Evolutionary conservation across 208 protist species (phyloP), one percentile per base, ranked within the genome.

Genomic region (Acanthamoeba lenticulata): DNA sequence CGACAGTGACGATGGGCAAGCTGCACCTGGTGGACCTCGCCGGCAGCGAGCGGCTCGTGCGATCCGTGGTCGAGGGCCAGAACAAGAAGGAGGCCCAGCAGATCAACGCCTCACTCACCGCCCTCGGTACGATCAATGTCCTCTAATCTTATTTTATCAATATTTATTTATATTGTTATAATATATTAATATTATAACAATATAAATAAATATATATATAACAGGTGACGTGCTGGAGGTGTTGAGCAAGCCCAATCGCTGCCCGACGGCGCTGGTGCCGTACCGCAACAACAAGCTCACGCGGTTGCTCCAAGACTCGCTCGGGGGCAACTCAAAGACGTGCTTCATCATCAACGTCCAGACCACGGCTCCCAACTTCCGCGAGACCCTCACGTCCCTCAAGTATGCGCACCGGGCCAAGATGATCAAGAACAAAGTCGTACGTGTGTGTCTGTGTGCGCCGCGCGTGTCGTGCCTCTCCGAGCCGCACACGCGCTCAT

Each of bases 251-350:
- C 74, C 81, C 0, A 96, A 96, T 74, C 49, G 55, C 27, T 7
- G 24, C 19, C 34, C 67, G 29, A 52, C 69, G 13, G 91, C 62
- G 65, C 97, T 98, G 92, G 95, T 98, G 27, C 97, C 98, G 2
- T 98, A 98, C 83, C 92, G 98, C 36, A 98, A 98, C 95, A 97
- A 94, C 60, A 97, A 97, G 86, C 94, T 98, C 36, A 98, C 97
- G 38, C 49, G 96, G 27, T 93, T 98, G 55, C 94, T 98, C 7
- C 95, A 97, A 42, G 97, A 98, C 36, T 96, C 95, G 29, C 77
- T 98, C 0, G 97, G 97, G 36, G 97, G 97, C 36, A 97, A 97
- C 90, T 95, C 94, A 36, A 93, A 85, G 32, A 98, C 97, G 7
- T 49, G 97, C 24, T 98, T 98, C 97, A 95, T 98, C 69, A 97